Conservation (phyloP, 495 filamentous ascomycete genomes). For the Penicillium manginii region DNA sequence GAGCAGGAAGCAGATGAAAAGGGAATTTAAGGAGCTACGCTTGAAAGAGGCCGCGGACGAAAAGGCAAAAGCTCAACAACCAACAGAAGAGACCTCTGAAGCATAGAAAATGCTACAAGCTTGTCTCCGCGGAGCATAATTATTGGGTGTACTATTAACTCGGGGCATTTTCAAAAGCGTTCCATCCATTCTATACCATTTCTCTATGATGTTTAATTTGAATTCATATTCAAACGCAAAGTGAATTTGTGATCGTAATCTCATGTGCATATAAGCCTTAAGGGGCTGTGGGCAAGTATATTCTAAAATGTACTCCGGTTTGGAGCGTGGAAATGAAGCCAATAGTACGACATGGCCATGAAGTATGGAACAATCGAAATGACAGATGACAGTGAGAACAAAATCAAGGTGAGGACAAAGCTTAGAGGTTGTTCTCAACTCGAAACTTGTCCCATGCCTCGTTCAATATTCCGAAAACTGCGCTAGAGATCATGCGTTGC, state of each 20-base stretch:
- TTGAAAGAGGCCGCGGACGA: conserved; percentile 46
- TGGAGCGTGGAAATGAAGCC: not conserved
- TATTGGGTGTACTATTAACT: conserved; percentile 15
- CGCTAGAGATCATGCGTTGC: conserved; percentile 86
- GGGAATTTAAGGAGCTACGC: conserved; percentile 32
- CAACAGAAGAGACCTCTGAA: conserved; percentile 14
- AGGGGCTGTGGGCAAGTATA: conserved; percentile 7
- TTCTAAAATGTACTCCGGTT: conserved; percentile 13
- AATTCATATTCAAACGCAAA: conserved; percentile 1
- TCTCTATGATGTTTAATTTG: not conserved
- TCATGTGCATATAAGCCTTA: conserved; percentile 11
- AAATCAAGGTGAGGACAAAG: not conserved
- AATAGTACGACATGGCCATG: conserved; percentile 5
- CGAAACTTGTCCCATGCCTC: conserved; percentile 99
- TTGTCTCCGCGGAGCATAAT: not conserved
- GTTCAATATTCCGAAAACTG: conserved; percentile 91
- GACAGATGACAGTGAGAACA: not conserved
- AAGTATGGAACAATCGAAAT: conserved; percentile 10
- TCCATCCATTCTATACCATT: not conserved
- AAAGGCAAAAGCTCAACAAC: conserved; percentile 46
- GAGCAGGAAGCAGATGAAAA: conserved; percentile 57
- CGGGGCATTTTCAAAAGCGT: conserved; percentile 12
- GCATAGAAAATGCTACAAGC: conserved; percentile 10
- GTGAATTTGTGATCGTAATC: conserved; percentile 7
- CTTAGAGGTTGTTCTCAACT: conserved; percentile 69